Evolutionary conservation across 208 protist genomes (phyloP).

Genomic region (Trichomonas vaginalis): DNA sequence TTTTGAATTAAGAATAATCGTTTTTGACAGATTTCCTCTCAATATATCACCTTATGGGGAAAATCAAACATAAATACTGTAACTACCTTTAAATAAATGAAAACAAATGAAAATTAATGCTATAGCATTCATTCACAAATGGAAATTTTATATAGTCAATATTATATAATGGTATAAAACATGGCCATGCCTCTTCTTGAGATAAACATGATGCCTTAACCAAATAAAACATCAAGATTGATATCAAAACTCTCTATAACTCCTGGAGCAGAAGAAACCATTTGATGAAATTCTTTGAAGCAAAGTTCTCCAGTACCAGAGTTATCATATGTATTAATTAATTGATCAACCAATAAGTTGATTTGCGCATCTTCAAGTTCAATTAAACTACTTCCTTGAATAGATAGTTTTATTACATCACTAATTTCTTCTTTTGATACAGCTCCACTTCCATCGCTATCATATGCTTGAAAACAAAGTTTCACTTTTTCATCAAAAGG

Average conservation of each 20-base stretch:
- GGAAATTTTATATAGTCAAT: too few relatives aligned
- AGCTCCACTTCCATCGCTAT: constrained; percentile 10
- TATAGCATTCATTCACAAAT: too few relatives aligned
- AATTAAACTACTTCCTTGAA: neutral
- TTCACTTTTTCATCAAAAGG: neutral
- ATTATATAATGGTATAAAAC: too few relatives aligned
- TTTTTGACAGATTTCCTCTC: too few relatives aligned
- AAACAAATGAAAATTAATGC: too few relatives aligned
- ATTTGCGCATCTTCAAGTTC: neutral
- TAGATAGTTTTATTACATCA: neutral
- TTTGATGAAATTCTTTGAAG: neutral
- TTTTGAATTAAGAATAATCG: too few relatives aligned
- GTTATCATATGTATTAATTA: neutral
- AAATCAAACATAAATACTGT: too few relatives aligned
- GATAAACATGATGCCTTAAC: too few relatives aligned
- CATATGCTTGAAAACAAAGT: neutral
- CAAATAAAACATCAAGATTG: neutral
- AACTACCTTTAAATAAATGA: too few relatives aligned
- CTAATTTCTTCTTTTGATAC: neutral
- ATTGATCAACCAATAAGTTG: neutral
- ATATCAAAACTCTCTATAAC: neutral
- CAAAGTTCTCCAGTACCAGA: neutral
- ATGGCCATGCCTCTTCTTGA: too few relatives aligned
- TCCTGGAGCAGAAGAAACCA: neutral
- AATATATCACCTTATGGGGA: too few relatives aligned